These are phyloP conservation scores for Arctostaphylos glauca DNA, from an alignment of 148 eudicot species.

Conservation along the genomic window DNA sequence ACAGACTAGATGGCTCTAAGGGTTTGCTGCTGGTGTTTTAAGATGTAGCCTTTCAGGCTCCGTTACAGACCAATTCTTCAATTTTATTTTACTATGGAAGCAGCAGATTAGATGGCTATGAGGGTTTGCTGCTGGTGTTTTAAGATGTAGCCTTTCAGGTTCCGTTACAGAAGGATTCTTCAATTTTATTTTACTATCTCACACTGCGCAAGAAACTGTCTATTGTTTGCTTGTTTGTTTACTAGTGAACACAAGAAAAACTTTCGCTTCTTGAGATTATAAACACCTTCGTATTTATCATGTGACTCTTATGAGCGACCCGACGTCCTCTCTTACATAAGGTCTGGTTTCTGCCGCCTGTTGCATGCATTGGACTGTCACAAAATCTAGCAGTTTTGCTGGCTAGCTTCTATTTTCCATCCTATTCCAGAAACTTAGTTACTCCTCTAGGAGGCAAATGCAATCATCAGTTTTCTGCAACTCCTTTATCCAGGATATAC, in stretches of 20 bases:
- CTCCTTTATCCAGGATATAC: conserved; percentile 13
- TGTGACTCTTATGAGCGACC: background rate
- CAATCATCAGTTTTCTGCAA: conserved; percentile 12
- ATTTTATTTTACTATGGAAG: conserved; percentile 14
- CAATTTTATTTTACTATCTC: background rate
- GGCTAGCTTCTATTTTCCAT: conserved; percentile 18
- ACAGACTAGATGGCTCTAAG: conserved; percentile 34
- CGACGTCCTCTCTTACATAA: conserved; percentile 21
- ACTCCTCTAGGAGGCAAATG: conserved; percentile 13
- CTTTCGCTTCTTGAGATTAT: background rate
- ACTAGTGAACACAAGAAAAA: background rate
- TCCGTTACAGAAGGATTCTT: background rate
- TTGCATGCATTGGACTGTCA: conserved; percentile 22
- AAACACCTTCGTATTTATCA: background rate
- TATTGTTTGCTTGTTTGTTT: background rate
- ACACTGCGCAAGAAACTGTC: background rate
- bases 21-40: background rate
- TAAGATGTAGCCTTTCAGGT: conserved; percentile 5
- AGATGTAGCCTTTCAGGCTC: background rate
- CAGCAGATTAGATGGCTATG: conserved; percentile 35
- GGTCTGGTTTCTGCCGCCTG: conserved; percentile 8
- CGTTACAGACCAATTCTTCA: background rate
- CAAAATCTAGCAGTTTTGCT: conserved; percentile 16
- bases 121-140: background rate
- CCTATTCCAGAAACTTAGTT: conserved; percentile 8